Evolutionary conservation across 257 asterid genomes (phyloP), one percentile per base, ranked within the genome.

Genomic region (Solanum boliviense): DNA sequence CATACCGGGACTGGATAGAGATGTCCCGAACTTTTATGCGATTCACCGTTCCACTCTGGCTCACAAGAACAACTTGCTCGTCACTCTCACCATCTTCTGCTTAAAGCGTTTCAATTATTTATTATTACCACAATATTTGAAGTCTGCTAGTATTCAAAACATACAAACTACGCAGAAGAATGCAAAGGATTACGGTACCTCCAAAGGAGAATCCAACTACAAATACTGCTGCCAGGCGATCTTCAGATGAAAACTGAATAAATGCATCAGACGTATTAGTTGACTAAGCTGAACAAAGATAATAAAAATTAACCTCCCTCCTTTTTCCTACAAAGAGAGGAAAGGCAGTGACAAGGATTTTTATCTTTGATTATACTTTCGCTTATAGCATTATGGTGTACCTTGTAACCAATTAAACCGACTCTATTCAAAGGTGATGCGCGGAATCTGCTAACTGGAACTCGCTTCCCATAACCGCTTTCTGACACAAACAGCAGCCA

Each of bases 21-120:
- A 97, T 94, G 58, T 97, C 99, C 85, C 95, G 94, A 89, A 97
- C 99, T 93, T 97, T 97, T 75, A 97, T 96, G 89, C 99, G 94
- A 92, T 97, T 96, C 38, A 96, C 99, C 3, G 98, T 97, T 93
- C 99, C 99, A 89, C 98, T 97, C 88, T 97, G 99, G 93, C 99
- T 97, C 71, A 96, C 99, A 87, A 96, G 94, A 88, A 97, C 99
- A 88, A 97, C 96, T 89, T 97, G 98, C 89, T 97, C 99, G 86
- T 95, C 98, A 86, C 98, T 96, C 88, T 95, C 99, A 88, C 99
- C 98, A 87, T 96, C 99, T 84, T 96, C 99, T 97, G 93, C 87
- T 87, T 36, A 85, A 67, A 88, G 29, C 68, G 20, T 81, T 29
- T 81, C 29, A 81, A 48, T 29, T 81, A 81, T 29, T 31, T 29